Evolutionary conservation across 371 early-diverging fungal genomes (phyloP).

Genomic region (Lichtheimia ramosa): DNA sequence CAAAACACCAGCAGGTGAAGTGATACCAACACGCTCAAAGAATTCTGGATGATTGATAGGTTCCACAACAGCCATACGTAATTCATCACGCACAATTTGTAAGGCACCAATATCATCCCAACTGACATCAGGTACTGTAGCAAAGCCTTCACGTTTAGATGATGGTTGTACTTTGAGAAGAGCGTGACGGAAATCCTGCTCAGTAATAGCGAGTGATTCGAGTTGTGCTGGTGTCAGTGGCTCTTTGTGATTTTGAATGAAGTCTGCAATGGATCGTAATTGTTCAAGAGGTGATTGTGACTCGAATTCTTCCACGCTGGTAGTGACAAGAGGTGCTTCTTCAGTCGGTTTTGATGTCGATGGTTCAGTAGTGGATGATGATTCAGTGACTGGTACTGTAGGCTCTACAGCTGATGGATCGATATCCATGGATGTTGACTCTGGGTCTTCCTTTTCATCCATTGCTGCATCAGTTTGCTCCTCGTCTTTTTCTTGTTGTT

Average conservation of each 20-base stretch:
- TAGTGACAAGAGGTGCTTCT: constrained; percentile 31
- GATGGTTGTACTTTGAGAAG: constrained; percentile 94
- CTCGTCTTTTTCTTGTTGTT: background rate
- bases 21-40: constrained; percentile 92
- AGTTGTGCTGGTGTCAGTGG: constrained; percentile 84
- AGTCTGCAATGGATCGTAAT: constrained; percentile 71
- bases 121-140: constrained; percentile 92
- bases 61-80: constrained; percentile 95
- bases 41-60: constrained; percentile 95
- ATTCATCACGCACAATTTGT: constrained; percentile 81
- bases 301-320: constrained; percentile 56
- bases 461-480: constrained; percentile 22
- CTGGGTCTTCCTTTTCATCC: constrained; percentile 40
- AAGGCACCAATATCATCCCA: constrained; percentile 98
- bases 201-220: constrained; percentile 80
- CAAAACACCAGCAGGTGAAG: constrained; percentile 93
- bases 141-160: constrained; percentile 98
- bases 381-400: constrained; percentile 30
- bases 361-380: constrained; percentile 5
- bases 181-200: constrained; percentile 90
- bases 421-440: constrained; percentile 41
- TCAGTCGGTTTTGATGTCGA: background rate
- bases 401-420: constrained; percentile 28
- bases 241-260: constrained; percentile 68
- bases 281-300: constrained; percentile 56